These are phyloP conservation scores for Amoebophrya sp. DNA, from an alignment of 169 alveolate species.

Conservation along the genomic window DNA sequence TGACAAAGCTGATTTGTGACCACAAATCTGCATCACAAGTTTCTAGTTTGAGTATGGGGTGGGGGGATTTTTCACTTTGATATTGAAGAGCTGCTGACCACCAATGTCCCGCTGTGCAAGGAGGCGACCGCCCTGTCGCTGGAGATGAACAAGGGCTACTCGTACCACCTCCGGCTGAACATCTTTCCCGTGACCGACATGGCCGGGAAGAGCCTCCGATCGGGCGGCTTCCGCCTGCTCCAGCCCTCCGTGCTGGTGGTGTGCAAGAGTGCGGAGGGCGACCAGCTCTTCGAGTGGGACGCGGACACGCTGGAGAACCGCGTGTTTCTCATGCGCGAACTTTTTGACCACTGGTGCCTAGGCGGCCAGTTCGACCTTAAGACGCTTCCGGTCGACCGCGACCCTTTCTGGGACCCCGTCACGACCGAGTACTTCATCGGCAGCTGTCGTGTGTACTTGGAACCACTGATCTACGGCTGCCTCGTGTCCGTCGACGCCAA, in stretches of 20 bases:
- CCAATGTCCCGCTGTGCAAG: background rate
- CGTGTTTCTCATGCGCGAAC: background rate
- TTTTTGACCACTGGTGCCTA: background rate
- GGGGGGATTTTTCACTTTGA: no score
- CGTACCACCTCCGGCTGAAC: background rate
- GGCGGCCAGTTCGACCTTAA: background rate
- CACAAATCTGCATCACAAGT: no score
- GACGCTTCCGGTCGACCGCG: background rate
- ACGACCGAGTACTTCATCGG: background rate
- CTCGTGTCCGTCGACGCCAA: background rate
- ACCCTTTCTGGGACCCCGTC: conserved; percentile 11
- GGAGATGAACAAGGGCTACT: background rate
- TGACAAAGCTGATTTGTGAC: no score
- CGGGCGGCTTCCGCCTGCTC: background rate
- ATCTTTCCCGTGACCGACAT: background rate
- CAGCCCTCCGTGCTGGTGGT: background rate
- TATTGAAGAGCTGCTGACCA: no score
- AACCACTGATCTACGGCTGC: conserved; percentile 2
- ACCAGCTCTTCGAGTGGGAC: background rate
- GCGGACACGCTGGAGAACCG: conserved; percentile 12
- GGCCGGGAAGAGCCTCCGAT: background rate
- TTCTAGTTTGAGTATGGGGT: no score
- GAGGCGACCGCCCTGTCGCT: background rate
- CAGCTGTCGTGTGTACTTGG: background rate
- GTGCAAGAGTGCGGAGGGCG: background rate